Conservation (phyloP, 345 rosid species). For the Bruguiera gymnorhiza region DNA sequence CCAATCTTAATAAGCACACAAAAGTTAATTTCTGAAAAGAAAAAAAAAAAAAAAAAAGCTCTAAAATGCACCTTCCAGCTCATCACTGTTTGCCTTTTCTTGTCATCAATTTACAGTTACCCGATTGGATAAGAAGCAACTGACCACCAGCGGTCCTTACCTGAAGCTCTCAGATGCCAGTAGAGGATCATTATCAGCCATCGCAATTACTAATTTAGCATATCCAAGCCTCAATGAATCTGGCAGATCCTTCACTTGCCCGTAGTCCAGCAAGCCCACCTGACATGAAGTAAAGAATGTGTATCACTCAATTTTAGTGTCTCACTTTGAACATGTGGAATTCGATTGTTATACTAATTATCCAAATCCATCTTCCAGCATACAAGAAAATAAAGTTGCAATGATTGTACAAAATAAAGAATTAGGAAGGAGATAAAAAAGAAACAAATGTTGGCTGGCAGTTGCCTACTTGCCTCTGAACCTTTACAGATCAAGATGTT, state of each 20-base stretch:
- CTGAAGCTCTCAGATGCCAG: slow-evolving; percentile 68
- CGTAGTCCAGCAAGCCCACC: slow-evolving; percentile 94
- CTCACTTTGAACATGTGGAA: not conserved
- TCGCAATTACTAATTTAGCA: slow-evolving; percentile 84
- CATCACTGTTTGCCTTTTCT: not conserved
- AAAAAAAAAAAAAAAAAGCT: too few species aligned
- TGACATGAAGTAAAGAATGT: slow-evolving; percentile 30
- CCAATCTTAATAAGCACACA: not conserved
- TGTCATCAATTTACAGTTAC: slow-evolving; percentile 3
- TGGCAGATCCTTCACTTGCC: slow-evolving; percentile 97
- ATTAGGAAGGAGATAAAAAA: not conserved
- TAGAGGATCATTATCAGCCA: slow-evolving; percentile 63
- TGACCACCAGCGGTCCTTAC: slow-evolving; percentile 31
- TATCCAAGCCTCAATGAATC: slow-evolving; percentile 74
- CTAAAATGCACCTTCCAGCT: not conserved
- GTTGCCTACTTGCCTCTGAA: slow-evolving; percentile 64
- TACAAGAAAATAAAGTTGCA: not conserved
- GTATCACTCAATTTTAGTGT: slow-evolving; percentile 15
- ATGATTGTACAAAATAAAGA: not conserved
- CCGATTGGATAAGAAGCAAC: not conserved
- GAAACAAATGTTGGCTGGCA: slow-evolving; percentile 5
- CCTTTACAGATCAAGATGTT: slow-evolving; percentile 87
- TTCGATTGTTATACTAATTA: slow-evolving; percentile 1
- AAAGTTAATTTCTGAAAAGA: too few species aligned
- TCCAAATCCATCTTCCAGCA: too few species aligned